A percentile compares a stretch with the other conserved stretches of the same genome.
Evolutionary conservation across 1,139 yeast genomes (phyloP).

Genomic region (Yamadazyma jaroonii): DNA sequence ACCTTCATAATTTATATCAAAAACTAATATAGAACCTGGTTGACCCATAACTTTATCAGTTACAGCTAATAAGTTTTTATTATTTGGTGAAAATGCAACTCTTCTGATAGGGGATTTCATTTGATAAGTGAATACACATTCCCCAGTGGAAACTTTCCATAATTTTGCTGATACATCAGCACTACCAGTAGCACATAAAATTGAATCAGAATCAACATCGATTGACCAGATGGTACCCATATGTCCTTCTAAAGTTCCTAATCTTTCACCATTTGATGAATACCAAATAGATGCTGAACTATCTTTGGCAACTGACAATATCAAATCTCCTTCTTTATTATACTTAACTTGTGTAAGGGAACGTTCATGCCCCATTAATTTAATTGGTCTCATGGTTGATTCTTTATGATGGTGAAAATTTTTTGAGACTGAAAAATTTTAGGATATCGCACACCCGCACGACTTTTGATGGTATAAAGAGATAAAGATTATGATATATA

Average conservation of each 20-base stretch:
- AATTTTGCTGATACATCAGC: conserved; percentile 85
- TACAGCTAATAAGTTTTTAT: conserved; percentile 66
- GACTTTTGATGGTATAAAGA: background rate
- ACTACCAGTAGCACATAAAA: conserved; percentile 80
- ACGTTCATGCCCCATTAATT: conserved; percentile 80
- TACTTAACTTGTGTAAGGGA: conserved; percentile 88
- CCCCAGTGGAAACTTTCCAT: conserved; percentile 83
- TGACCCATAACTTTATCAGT: conserved; percentile 94
- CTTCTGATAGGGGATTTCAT: conserved; percentile 85
- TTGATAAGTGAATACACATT: conserved; percentile 70
- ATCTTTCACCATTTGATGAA: conserved; percentile 92
- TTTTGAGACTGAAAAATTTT: conserved; percentile 7
- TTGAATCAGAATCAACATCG: conserved; percentile 72
- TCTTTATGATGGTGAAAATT: conserved; percentile 11
- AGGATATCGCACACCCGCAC: background rate
- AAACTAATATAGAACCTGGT: conserved; percentile 73
- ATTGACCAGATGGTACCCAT: conserved; percentile 95
- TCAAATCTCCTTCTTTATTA: conserved; percentile 92
- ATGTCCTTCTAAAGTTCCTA: conserved; percentile 87
- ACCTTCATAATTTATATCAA: conserved; percentile 47
- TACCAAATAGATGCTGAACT: conserved; percentile 88
- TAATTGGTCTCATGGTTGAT: conserved; percentile 45
- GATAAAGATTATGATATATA: background rate
- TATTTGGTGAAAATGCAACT: conserved; percentile 82
- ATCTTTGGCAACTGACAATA: conserved; percentile 93